Base-by-base conservation (phyloP, 2,329 filamentous ascomycete species). In the Fusarium chuoi region DNA sequence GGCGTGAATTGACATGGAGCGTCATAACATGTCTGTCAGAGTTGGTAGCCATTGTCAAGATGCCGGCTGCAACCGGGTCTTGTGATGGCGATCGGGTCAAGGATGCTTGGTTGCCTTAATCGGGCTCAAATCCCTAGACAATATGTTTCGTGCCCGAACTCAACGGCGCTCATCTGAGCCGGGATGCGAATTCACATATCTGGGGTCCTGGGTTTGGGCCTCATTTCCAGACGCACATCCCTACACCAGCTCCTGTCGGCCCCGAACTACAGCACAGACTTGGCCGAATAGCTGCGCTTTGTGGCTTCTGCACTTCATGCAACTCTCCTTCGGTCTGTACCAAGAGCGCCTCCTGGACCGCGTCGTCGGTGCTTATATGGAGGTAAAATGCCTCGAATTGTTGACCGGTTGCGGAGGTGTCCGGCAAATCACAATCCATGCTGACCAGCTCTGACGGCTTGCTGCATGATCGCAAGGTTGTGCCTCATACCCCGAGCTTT, bases 401-500 rank as follows among this genome's bases (percentile, higher is more conserved):
- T 72, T 74, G 70, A 75, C 74, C 74, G 74, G 74, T 70, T 76
- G 58, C 49, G 44, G 64, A 68, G 61, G 38, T 12, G 52, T 51
- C 56, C 49, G 48, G 59, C 73, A 74, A 75, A 76, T 75, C 42
- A 57, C 41, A 69, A 57, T 35, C 44, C 30, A 45, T 49, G 58
- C 60, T 75, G 70, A 52, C 70, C 67, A 75, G 62, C 55, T 49
- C 63, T 58, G 26, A 52, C 67, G 73, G 70, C 36, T 61, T 63
- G 67, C 67, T 74, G 73, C 73, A 75, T 76, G 63, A 75, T 76
- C 69, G 70, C 66, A 71, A 75, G 73, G 65, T 68, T 62, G 62
- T 71, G 56, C 59, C 49, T 71, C 55, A 59, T 58, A 58, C 42
- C 38, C 51, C 46, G 49, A 54, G 57, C 38, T 58, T 15, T 36